phyloP scores from a whole-genome alignment of 257 asterid species.

The Euphrasia confusa region DNA sequence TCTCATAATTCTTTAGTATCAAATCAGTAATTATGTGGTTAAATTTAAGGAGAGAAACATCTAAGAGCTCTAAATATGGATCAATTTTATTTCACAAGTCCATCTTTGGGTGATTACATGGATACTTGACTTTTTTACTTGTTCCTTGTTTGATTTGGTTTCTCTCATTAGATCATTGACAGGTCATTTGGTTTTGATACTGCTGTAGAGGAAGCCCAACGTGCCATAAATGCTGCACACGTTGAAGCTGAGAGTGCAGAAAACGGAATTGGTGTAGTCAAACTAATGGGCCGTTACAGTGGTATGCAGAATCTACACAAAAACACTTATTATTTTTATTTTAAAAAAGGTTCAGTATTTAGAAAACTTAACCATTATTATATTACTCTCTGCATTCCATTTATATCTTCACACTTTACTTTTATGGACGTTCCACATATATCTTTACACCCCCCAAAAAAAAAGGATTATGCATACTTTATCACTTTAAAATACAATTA shows the following conservation, averaged over 20 bases:
- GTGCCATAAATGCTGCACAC: constrained; percentile 95
- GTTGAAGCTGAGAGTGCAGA: constrained; percentile 95
- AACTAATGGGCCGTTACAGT: constrained; percentile 91
- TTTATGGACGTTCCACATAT: too few relatives aligned
- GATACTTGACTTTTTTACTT: constrained; percentile 3
- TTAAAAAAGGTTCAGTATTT: background rate
- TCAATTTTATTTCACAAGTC: constrained; percentile 13
- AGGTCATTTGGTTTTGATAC: constrained; percentile 90
- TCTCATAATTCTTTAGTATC: constrained; percentile 14
- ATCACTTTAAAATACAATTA: too few relatives aligned
- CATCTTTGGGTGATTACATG: constrained; percentile 1
- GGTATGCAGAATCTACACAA: constrained; percentile 41
- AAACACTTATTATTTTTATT: too few relatives aligned
- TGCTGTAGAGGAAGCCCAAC: constrained; percentile 96
- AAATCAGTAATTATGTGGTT: constrained; percentile 8
- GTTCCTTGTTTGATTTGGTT: constrained; percentile 23
- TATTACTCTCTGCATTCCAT: too few relatives aligned
- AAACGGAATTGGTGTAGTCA: constrained; percentile 88
- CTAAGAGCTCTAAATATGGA: constrained; percentile 19
- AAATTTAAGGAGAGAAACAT: constrained; percentile 15
- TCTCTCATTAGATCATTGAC: constrained; percentile 68
- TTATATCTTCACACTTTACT: too few relatives aligned
- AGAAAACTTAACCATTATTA: background rate
- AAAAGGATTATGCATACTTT: too few relatives aligned
- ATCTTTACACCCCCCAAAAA: too few relatives aligned